phyloP scores from a whole-genome alignment of 140 eudicot species.

The Senecio squalidus region DNA sequence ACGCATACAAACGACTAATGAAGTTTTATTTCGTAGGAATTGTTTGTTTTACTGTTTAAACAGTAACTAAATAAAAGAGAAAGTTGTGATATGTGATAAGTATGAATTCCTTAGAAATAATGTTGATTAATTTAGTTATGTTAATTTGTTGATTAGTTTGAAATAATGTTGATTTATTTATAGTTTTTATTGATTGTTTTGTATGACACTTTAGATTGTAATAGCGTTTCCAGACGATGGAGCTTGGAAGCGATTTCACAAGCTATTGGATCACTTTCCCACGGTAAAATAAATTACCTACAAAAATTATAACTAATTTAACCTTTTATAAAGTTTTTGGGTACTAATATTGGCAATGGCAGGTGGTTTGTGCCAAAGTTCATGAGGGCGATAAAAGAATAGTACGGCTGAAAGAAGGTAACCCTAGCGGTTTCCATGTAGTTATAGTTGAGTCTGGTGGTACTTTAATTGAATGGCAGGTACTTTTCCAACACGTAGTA shows the following conservation, averaged over 20 bases:
- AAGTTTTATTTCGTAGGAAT: conserved; percentile 2
- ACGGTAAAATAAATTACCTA: conserved; percentile 32
- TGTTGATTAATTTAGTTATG: too few species aligned
- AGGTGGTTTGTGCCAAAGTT: conserved; percentile 85
- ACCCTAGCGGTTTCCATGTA: conserved; percentile 74
- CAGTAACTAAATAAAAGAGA: conserved; percentile 17
- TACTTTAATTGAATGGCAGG: conserved; percentile 94
- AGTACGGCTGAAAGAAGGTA: conserved; percentile 80
- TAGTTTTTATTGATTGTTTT: too few species aligned
- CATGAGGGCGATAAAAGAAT: conserved; percentile 88
- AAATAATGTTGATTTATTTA: too few species aligned
- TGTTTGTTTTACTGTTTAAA: conserved; percentile 26
- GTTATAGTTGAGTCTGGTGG: conserved; percentile 97
- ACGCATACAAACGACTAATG: background rate
- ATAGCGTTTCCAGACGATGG: conserved; percentile 97
- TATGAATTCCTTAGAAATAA: too few species aligned
- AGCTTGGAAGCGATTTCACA: conserved; percentile 95
- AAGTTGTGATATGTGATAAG: conserved; percentile 37
- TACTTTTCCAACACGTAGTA: conserved; percentile 18
- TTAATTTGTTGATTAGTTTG: too few species aligned
- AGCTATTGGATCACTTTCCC: conserved; percentile 64
- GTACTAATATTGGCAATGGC: conserved; percentile 7
- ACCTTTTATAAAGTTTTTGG: background rate
- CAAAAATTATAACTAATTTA: conserved; percentile 2
- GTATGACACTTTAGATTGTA: conserved; percentile 37